Base-by-base conservation (phyloP, 495 filamentous ascomycete species). In the Saxophila tyrrhenica region DNA sequence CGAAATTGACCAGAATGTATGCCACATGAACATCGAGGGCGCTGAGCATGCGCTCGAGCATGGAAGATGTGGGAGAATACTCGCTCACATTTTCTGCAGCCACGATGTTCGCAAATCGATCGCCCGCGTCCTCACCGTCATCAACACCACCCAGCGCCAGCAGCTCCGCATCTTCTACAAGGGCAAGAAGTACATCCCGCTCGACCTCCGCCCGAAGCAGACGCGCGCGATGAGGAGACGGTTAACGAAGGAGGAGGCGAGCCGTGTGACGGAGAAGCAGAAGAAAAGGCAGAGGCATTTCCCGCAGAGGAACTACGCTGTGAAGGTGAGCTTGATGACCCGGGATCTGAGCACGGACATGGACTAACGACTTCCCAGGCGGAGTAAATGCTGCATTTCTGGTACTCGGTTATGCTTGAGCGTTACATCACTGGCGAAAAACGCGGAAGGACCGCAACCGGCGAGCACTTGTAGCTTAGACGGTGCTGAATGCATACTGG, bases 151-250 rank as follows among this genome's bases (percentile, higher is more conserved):
- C 80, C 94, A 97, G 79, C 83, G 92, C 68, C 78, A 88, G 52
- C 92, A 97, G 76, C 86, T 99, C 65, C 91, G 92, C 68, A 76
- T 99, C 62, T 97, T 96, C 84, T 99, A 99, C 82, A 92, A 94
- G 81, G 83, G 81, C 81, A 97, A 96, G 86, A 97, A 96, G 78
- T 96, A 95, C 80, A 75, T 89, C 39, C 90, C 89, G 53, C 87
- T 97, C 65, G 92, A 97, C 72, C 88, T 98, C 75, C 85, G 92
- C 70, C 78, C 88, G 69, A 95, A 97, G 85, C 80, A 86, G 76
- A 99, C 92, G 68, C 88, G 94, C 61, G 92, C 88, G 64, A 88
- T 96, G 74, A 86, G 92, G 63, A 84, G 92, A 73, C 78, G 86
- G 62, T 80, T 99, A 71, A 90, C 84, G 67, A 84, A 85, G 75